Evolutionary conservation across 495 filamentous ascomycete genomes (phyloP), one percentile per base, ranked within the genome.

Genomic region (Penicillium samsonianum): DNA sequence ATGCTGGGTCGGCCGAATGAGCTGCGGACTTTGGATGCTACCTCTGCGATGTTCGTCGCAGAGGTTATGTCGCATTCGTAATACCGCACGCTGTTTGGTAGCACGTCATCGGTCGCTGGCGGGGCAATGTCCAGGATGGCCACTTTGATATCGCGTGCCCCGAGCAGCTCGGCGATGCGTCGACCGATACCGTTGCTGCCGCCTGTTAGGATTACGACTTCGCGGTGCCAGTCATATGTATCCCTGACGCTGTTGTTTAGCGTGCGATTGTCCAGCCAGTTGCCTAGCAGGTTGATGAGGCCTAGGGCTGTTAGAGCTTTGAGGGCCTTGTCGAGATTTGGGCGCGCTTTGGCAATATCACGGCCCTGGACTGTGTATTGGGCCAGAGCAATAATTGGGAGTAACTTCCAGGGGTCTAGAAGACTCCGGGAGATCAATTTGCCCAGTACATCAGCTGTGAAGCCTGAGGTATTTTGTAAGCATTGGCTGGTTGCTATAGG

Each of bases 131-230:
- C 88, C n/a, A 91, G 68, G 25, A 90, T 84, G 6, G 83, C 84
- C 16, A 89, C 83, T 62, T 81, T 87, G 57, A 86, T 77, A 1
- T 78, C 78, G 35, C 65, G 66, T 60, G 83, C 78, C 7, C 81
- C 84, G 2, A 92, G 74, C 16, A 86, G 67, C 53, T 77, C 73
- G 5, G 87, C 87, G 7, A 89, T 73, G 10, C 79, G 69, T 22
- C 76, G 80, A 10, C 89, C 88, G 61, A 91, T 89, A 0, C 87
- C 89, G 48, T 80, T 80, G 43, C 84, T 83, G 6, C 88, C 89
- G 14, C 89, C 89, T 0, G 88, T 91, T 45, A 91, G 77, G 19
- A 91, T 71, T 8, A 89, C 82, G 47, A 91, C 78, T 72, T 92
- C 89, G 57, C 80, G 77, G 30, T 76, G 69, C 86, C 87, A 91